phyloP scores from a whole-genome alignment of 768 basidiomycete species.

The Suillus tomentosus region DNA sequence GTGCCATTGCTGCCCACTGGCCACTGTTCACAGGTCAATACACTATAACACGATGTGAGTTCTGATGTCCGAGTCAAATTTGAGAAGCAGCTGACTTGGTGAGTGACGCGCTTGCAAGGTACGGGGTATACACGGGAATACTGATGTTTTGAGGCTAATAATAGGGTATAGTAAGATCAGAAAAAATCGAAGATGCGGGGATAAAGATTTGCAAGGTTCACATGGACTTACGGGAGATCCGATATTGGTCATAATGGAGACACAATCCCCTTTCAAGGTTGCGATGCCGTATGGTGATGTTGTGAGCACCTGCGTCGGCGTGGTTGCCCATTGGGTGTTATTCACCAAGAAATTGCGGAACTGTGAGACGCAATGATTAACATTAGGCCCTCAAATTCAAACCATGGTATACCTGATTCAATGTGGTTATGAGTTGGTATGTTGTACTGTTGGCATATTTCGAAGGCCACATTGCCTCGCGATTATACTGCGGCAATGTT shows the following conservation, averaged over 20 bases:
- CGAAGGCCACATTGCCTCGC: constrained; percentile 76
- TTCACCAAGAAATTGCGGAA: constrained; percentile 69
- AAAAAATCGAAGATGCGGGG: neutral
- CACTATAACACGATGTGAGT: constrained; percentile 36
- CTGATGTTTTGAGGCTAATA: constrained; percentile 56
- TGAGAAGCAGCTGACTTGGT: constrained; percentile 50
- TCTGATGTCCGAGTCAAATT: constrained; percentile 6
- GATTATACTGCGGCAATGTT: constrained; percentile 53
- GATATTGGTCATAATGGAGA: constrained; percentile 68
- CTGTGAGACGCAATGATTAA: constrained; percentile 29
- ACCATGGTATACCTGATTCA: constrained; percentile 52
- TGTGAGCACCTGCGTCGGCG: constrained; percentile 53
- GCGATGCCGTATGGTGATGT: constrained; percentile 54
- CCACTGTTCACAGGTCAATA: constrained; percentile 68
- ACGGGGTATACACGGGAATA: constrained; percentile 61
- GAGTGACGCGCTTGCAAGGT: constrained; percentile 45
- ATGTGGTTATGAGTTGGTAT: constrained; percentile 57
- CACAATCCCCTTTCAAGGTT: constrained; percentile 62
- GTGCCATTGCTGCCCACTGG: constrained; percentile 67
- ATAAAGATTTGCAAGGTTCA: neutral
- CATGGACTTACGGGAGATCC: constrained; percentile 61
- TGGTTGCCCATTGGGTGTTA: constrained; percentile 49
- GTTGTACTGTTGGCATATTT: constrained; percentile 58
- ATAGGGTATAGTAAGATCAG: constrained; percentile 11
- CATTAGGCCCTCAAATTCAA: neutral